Conservation (phyloP, 441 rosid genomes). For the Bruguiera hainesii region DNA sequence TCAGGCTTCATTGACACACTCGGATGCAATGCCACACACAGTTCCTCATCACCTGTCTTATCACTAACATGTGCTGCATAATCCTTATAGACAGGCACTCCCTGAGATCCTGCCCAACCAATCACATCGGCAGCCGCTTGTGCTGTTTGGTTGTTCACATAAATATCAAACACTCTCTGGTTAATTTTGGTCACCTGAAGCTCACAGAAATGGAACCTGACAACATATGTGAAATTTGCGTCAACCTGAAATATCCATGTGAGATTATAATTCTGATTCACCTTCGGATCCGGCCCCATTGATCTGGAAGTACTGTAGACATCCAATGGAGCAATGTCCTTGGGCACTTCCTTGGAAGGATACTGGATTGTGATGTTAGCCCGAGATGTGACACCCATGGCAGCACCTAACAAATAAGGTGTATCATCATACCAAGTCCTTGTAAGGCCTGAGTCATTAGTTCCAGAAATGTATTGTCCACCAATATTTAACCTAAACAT, state of each 20-base stretch:
- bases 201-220: slow-evolving; percentile 77
- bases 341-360: slow-evolving; percentile 31
- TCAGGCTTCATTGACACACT: slow-evolving; percentile 35
- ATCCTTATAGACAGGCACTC: slow-evolving; percentile 53
- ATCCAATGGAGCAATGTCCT: slow-evolving; percentile 46
- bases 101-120: slow-evolving; percentile 41
- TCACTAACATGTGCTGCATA: slow-evolving; percentile 38
- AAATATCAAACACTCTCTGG: slow-evolving; percentile 56
- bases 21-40: slow-evolving; percentile 48
- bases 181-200: slow-evolving; percentile 33
- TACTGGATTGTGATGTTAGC: slow-evolving; percentile 26
- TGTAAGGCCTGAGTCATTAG: slow-evolving; percentile 42
- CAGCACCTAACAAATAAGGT: slow-evolving; percentile 56
- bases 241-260: slow-evolving; percentile 66
- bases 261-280: slow-evolving; percentile 50
- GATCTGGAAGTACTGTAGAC: slow-evolving; percentile 56
- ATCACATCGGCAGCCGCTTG: slow-evolving; percentile 58
- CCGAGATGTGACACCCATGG: slow-evolving; percentile 30
- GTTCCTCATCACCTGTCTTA: slow-evolving; percentile 36
- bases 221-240: slow-evolving; percentile 47
- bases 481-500: slow-evolving; percentile 62
- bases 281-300: slow-evolving; percentile 38
- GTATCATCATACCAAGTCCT: slow-evolving; percentile 66
- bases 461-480: slow-evolving; percentile 54
- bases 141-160: slow-evolving; percentile 57